Conservation (phyloP, 192 early-diverging fungal genomes). For the Coemansia sp. region DNA sequence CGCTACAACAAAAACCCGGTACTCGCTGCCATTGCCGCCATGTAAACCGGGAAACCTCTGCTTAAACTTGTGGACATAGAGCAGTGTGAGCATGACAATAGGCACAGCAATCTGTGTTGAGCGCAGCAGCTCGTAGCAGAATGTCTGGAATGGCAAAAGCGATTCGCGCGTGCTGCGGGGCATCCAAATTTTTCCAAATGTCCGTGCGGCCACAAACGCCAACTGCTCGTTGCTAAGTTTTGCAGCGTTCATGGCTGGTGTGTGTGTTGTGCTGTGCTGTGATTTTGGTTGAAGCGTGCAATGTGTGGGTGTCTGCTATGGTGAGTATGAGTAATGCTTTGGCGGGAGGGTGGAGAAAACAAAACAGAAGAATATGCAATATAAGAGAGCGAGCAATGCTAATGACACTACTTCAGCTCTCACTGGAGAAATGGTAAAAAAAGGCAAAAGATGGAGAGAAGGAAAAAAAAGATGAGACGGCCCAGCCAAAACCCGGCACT, state of each 20-base stretch:
- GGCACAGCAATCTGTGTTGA: conserved; percentile 54
- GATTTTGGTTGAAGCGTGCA: neutral
- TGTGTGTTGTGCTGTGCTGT: neutral
- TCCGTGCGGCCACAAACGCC: conserved; percentile 41
- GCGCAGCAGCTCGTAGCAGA: conserved; percentile 52
- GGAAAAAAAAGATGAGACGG: neutral
- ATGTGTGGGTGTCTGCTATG: neutral
- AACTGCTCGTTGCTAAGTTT: conserved; percentile 49
- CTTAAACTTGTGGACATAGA: conserved; percentile 49
- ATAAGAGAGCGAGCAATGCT: too few relatives aligned
- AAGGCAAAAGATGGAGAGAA: neutral
- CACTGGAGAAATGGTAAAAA: conserved; percentile 6
- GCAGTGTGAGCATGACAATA: conserved; percentile 53
- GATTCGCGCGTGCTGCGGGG: conserved; percentile 30
- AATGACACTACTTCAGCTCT: too few relatives aligned
- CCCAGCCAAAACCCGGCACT: conserved; percentile 8
- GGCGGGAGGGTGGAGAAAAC: too few relatives aligned
- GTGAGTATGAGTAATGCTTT: too few relatives aligned
- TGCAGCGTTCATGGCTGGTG: conserved; percentile 6
- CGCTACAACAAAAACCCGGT: conserved; percentile 79
- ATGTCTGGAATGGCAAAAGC: conserved; percentile 44
- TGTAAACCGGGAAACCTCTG: conserved; percentile 33
- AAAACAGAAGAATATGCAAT: too few relatives aligned
- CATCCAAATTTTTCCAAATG: conserved; percentile 49
- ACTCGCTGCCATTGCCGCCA: conserved; percentile 70